These are phyloP conservation scores for Colletotrichum agaves DNA, from an alignment of 2,329 filamentous ascomycete species.

Conservation along the genomic window DNA sequence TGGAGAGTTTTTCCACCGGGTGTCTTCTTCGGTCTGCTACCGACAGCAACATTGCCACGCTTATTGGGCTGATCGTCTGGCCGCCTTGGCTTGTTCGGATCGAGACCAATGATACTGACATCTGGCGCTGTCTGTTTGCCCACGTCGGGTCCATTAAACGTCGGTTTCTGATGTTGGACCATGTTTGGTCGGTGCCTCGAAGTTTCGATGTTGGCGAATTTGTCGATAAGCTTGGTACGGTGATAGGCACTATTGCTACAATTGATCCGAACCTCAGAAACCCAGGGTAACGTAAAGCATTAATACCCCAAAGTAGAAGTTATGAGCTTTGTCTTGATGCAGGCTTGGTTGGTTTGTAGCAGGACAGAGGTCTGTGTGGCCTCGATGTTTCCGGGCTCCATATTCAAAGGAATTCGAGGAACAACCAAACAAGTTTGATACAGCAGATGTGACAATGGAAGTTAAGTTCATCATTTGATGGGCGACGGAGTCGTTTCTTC, in stretches of 20 bases:
- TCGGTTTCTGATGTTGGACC: neutral
- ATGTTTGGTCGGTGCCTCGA: no score
- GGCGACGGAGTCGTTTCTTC: no score
- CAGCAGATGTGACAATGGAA: neutral
- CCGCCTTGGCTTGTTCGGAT: no score
- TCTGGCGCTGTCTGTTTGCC: neutral
- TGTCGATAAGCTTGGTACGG: no score
- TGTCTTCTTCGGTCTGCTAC: no score
- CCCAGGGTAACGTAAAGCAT: neutral
- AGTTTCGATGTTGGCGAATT: no score
- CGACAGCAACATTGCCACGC: no score
- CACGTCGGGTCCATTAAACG: neutral
- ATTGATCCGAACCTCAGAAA: neutral
- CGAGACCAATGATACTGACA: neutral
- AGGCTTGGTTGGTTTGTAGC: neutral
- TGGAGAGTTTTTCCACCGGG: no score
- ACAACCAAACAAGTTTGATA: constrained; percentile 4
- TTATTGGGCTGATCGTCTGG: no score
- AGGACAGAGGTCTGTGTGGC: neutral
- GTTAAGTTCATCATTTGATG: neutral
- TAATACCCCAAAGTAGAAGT: constrained; percentile 2
- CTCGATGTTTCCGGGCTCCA: neutral
- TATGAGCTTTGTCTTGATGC: neutral
- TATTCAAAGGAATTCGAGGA: no score
- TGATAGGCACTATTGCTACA: no score